These are phyloP conservation scores for Colletotrichum sp. DNA, from an alignment of 2,329 filamentous ascomycete genomes.

Conservation along the genomic window DNA sequence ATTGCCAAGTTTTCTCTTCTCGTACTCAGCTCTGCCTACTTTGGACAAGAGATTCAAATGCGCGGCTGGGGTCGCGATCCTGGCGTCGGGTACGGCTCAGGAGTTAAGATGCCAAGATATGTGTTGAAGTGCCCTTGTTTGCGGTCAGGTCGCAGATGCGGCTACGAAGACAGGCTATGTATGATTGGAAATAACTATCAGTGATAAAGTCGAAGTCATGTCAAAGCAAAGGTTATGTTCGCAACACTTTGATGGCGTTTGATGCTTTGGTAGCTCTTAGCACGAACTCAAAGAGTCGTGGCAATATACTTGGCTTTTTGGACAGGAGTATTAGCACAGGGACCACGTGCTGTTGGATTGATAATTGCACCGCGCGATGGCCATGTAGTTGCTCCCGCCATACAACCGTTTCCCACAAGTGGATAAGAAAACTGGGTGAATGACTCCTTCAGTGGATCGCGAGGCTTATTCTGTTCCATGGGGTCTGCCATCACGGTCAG, in stretches of 20 bases:
- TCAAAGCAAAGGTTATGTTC: too few species aligned
- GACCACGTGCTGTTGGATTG: not conserved
- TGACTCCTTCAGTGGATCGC: not conserved
- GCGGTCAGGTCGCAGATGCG: not conserved
- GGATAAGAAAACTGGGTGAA: not conserved
- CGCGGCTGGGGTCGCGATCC: not conserved
- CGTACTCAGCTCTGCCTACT: not conserved
- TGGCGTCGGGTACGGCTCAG: not conserved
- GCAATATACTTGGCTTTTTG: not conserved
- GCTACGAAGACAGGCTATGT: not conserved
- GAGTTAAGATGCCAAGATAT: not conserved
- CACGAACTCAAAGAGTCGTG: fast-evolving
- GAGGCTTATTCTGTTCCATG: not conserved
- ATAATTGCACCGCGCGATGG: not conserved
- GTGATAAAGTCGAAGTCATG: not conserved
- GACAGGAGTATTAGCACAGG: not conserved
- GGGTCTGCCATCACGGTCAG: not conserved
- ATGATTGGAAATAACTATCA: not conserved
- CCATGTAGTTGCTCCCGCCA: not conserved
- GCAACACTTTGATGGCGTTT: not conserved
- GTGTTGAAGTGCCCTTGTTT: not conserved
- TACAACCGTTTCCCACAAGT: not conserved
- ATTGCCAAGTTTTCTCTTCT: not conserved
- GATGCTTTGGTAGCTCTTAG: not conserved
- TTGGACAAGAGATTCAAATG: not conserved